Base-by-base conservation (phyloP, 495 filamentous ascomycete species). In the Recurvomyces mirabilis region DNA sequence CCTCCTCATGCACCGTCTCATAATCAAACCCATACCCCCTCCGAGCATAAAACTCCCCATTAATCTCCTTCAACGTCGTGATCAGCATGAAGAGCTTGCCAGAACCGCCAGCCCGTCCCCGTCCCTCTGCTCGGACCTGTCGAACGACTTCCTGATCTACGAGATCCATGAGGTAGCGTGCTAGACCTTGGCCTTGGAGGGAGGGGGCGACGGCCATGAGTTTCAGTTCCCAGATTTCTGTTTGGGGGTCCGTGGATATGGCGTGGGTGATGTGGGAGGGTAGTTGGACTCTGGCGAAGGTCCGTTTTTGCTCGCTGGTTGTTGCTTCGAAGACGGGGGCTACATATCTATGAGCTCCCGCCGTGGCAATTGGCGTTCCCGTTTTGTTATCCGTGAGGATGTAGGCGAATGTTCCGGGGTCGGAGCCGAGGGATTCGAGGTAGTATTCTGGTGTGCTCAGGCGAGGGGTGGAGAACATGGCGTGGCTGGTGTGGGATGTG, bases 191-290 rank as follows among this genome's bases (percentile, higher is more conserved):
- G 3, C 37, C 11, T 22, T 43, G 39, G 22, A 40, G 13, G 9
- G 15, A 15, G 10, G 30, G 31, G 19, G 40, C 45, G 1, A 49
- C 46, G 10, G 46, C 51, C 40, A 53, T 25, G 3, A 41, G 13
- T 14, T 34, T 45, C 28, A 53, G 14, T 23, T 53, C 51, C 51
- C 51, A 53, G 18, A 35, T 29, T n/a, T 53, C 39, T 7, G 31
- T 29, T 4, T 14, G 33, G 5, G 15, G 22, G 9, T 13, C 32
- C 25, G 31, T 46, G 4, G 28, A 11, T n/a, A 4, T 19, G 20
- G 17, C 19, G n/a, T n/a, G n/a, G n/a, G n/a, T n/a, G n/a, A n/a
- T n/a, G n/a, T n/a, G n/a, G n/a, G n/a, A n/a, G 13, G 43, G 43
- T 9, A 30, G 3, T 10, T 29, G 36, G 12, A 48, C 11, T n/a